Conservation (phyloP, 176 grass and related monocot genomes). For the Cenchrus americanus region DNA sequence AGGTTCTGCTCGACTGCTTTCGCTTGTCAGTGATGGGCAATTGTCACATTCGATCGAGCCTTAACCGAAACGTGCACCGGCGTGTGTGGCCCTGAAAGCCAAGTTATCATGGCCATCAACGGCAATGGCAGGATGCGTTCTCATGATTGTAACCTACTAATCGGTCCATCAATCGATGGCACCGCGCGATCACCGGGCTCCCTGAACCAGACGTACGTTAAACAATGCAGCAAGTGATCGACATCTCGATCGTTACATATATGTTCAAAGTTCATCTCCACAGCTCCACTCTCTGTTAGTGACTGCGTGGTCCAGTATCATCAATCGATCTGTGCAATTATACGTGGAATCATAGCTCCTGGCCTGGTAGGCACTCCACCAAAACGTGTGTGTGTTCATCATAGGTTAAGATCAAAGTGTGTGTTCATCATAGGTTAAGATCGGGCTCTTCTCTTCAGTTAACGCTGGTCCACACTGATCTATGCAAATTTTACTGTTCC, state of each 20-base stretch:
- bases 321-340: constrained; percentile 12
- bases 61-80: constrained; percentile 41
- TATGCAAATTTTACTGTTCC: background rate
- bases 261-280: background rate
- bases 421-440: background rate
- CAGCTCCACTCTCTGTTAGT: constrained; percentile 4
- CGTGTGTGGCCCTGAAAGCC: constrained; percentile 47
- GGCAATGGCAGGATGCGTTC: constrained; percentile 6
- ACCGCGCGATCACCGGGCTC: background rate
- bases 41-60: constrained; percentile 15
- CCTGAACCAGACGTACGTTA: constrained; percentile 11
- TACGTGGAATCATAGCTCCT: background rate
- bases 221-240: background rate
- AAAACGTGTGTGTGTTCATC: background rate
- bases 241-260: background rate
- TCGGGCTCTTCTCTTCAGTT: background rate
- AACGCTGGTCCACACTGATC: background rate
- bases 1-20: constrained; percentile 9
- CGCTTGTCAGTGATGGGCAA: background rate
- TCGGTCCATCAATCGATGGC: background rate
- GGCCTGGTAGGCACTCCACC: background rate
- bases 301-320: background rate
- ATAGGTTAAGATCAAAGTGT: background rate
- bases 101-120: constrained; percentile 40
- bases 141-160: constrained; percentile 35